Evolutionary conservation across 2,329 filamentous ascomycete genomes (phyloP), one percentile per base, ranked within the genome.

Genomic region (Monilinia polystroma): DNA sequence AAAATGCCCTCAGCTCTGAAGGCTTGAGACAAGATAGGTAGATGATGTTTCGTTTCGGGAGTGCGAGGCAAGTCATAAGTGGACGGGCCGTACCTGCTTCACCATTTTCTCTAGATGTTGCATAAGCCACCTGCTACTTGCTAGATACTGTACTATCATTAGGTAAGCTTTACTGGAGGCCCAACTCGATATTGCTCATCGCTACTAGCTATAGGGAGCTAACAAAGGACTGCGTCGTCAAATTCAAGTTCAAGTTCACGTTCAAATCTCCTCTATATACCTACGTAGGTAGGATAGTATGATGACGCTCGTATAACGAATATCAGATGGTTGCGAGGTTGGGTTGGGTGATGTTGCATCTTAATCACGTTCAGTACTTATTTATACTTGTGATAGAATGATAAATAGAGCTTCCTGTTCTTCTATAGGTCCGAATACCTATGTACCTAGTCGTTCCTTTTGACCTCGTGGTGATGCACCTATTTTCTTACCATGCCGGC

Each of bases 391-490:
- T 29, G 41, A 47, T 11, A 8, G 23, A n/a, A 12, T 45, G 41
- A 26, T 11, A 47, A 45, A 58, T n/a, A 41, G 41, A 32, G 41
- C 55, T 45, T 58, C 55, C 55, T 23, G 7, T 35, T 35, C 32
- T 35, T 5, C 32, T 6, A 35, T 35, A 6, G 32, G 32, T 35
- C 32, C 32, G 32, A 35, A 35, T 35, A 35, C 5, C 32, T 35
- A 35, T 35, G 7, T 35, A 35, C 32, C 32, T 35, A 35, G 32
- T 7, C 32, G 32, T 35, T 8, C 32, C 32, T 35, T 59, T 49
- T 29, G 43, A 59, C 29, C 57, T 35, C 57, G 57, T 59, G 57
- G 57, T 45, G 26, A 59, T 59, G 57, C 43, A 47, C 26, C 38
- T 51, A 38, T 51, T 60, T 51, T 49, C 57, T 60, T 14, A 26